phyloP scores from a whole-genome alignment of 139 green algal species.

The Chlamydomonas urium region DNA sequence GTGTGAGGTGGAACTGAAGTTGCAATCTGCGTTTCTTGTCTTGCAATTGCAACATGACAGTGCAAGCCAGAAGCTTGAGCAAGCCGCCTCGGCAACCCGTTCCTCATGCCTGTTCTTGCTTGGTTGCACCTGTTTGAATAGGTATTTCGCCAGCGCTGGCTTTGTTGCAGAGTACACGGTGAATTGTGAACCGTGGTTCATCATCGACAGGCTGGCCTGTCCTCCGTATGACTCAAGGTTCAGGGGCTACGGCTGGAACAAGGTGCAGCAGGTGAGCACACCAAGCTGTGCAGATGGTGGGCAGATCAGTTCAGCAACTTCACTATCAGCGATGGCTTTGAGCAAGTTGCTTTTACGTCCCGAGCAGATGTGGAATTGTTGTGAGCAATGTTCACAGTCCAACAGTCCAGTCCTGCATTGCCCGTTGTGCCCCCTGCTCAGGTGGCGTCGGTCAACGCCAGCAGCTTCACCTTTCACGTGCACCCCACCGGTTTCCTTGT shows the following conservation, averaged over 20 bases:
- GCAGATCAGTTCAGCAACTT: not conserved
- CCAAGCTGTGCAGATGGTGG: not conserved
- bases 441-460: constrained; percentile 10
- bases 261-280: constrained; percentile 35
- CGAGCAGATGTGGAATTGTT: not conserved
- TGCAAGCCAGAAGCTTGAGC: too few relatives aligned
- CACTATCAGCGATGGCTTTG: too few relatives aligned
- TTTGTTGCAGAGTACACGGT: not conserved
- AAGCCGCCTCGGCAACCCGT: too few relatives aligned
- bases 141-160: not conserved
- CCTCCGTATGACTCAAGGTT: constrained; percentile 47
- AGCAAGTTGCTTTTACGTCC: not conserved
- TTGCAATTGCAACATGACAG: too few relatives aligned
- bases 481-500: constrained; percentile 34
- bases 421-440: constrained; percentile 2
- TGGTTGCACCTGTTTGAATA: too few relatives aligned
- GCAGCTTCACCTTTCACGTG: constrained; percentile 24
- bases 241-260: constrained; percentile 59
- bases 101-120: too few relatives aligned
- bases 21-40: too few relatives aligned
- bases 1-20: too few relatives aligned
- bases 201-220: constrained; percentile 24
- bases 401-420: not conserved
- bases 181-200: constrained; percentile 58
- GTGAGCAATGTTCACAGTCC: too few relatives aligned